Evolutionary conservation across 257 asterid genomes (phyloP).

Genomic region (Nyctanthes arbortristis): DNA sequence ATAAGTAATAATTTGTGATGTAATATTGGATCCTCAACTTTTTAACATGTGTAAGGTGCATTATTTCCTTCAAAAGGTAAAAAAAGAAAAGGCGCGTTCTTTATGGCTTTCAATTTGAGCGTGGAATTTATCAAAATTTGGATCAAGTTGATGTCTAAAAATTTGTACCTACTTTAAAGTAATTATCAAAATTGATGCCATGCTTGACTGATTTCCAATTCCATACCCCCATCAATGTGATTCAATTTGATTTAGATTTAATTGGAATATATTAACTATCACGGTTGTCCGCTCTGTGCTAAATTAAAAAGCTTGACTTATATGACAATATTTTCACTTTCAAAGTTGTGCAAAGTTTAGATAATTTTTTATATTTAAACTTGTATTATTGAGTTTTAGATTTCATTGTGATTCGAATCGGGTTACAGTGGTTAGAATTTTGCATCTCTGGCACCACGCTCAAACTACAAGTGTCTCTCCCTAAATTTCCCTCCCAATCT

Average conservation of each 20-base stretch:
- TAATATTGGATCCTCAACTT: background rate
- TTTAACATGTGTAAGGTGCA: background rate
- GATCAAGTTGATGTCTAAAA: background rate
- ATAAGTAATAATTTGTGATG: background rate
- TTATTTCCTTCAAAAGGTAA: background rate
- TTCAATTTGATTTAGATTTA: too few relatives aligned
- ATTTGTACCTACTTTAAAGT: background rate
- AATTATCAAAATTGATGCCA: background rate
- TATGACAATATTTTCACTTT: too few relatives aligned
- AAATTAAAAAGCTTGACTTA: too few relatives aligned
- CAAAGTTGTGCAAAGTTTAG: background rate
- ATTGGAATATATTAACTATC: too few relatives aligned
- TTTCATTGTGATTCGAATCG: background rate
- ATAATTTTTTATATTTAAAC: too few relatives aligned
- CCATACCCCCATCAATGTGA: too few relatives aligned
- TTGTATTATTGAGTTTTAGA: background rate
- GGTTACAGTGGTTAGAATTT: too few relatives aligned
- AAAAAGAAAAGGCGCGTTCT: background rate
- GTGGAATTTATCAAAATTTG: background rate
- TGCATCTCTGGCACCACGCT: too few relatives aligned
- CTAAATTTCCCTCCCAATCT: too few relatives aligned
- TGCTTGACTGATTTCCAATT: background rate
- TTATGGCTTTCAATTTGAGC: background rate
- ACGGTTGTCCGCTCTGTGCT: too few relatives aligned
- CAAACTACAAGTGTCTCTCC: too few relatives aligned